Evolutionary conservation across 2,329 filamentous ascomycete genomes (phyloP).

Genomic region (Alternaria angustiovoidea): DNA sequence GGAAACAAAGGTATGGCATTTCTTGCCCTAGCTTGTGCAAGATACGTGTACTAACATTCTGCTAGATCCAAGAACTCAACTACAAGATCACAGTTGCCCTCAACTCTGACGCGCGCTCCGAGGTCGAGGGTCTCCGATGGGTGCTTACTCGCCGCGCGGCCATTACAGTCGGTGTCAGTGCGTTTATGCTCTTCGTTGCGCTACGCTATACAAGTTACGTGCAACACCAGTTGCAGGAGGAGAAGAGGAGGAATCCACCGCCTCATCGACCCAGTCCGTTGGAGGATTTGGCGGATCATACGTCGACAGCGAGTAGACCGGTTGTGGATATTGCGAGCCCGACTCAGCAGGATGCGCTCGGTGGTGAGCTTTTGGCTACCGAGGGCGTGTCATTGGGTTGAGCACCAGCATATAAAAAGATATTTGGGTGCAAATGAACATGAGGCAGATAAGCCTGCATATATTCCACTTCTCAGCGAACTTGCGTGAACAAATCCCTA

Average conservation of each 20-base stretch:
- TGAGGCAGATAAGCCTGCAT: background rate
- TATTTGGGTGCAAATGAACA: background rate
- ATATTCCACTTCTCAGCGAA: background rate
- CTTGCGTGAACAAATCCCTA: slow-evolving; percentile 51
- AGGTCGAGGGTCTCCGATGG: slow-evolving; percentile 92
- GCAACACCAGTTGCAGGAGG: slow-evolving; percentile 50
- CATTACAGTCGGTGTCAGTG: slow-evolving; percentile 62
- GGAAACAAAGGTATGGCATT: slow-evolving; percentile 72
- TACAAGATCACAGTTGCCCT: slow-evolving; percentile 94
- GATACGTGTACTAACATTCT: background rate
- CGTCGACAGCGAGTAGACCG: background rate
- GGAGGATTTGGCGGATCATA: slow-evolving; percentile 13
- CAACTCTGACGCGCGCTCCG: slow-evolving; percentile 88
- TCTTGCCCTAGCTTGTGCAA: background rate
- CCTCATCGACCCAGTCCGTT: slow-evolving; percentile 23
- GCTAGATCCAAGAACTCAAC: slow-evolving; percentile 87
- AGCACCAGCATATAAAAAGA: background rate
- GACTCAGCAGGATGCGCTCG: slow-evolving; percentile 29
- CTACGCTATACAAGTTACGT: slow-evolving; percentile 53
- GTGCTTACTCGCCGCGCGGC: slow-evolving; percentile 74
- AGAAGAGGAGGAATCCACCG: slow-evolving; percentile 48
- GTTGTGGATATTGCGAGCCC: slow-evolving; percentile 11
- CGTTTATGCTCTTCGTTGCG: slow-evolving; percentile 55
- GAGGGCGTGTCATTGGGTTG: slow-evolving; percentile 47
- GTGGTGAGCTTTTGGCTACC: slow-evolving; percentile 42